Base-by-base conservation (phyloP, 2,329 filamentous ascomycete species). In the Colletotrichum liaoningense region DNA sequence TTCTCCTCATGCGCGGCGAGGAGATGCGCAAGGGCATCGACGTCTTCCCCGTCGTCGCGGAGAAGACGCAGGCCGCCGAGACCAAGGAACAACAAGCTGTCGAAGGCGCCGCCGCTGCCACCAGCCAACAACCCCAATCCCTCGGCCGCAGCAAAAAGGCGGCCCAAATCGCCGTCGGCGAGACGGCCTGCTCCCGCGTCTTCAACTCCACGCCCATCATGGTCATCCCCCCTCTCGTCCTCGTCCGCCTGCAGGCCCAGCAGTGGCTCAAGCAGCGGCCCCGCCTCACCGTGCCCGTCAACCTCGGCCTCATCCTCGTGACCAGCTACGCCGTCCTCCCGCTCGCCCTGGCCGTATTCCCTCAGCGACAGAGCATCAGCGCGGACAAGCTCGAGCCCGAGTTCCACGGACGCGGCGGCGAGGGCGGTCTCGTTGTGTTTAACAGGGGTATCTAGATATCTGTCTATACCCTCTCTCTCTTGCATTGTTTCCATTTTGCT, bases 191-290 rank as follows among this genome's bases (percentile, higher is more conserved):
- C 58, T 97, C 94, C 77, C 91, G 97, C 73, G 95, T 98, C 73
- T 88, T 98, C 79, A 99, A 98, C 83, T 94, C 95, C 74, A 97
- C 94, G 14, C 97, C 97, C 12, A 97, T 99, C 85, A 99, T 99
- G 97, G 95, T 97, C 16, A 87, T 99, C 58, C 97, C 97, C 55
- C 95, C 97, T 26, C 86, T 99, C 80, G 85, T 97, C 28, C 88
- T 99, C 67, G 93, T 98, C 65, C 89, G 92, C 77, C 86, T 99
- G 78, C 95, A 99, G 88, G 90, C 92, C 83, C 94, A 91, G 64
- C 88, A 93, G 73, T 98, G 95, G 95, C 84, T 98, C 78, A 91
- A 92, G 85, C 87, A 88, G 75, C 90, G 94, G 76, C 97, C 96
- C 7, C 88, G 92, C 72, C 87, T 95, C 83, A 93, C 94, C 12